Evolutionary conservation across 352 stramenopile genomes (phyloP), one percentile per base, ranked within the genome.

Genomic region (Globisporangium spiculum): DNA sequence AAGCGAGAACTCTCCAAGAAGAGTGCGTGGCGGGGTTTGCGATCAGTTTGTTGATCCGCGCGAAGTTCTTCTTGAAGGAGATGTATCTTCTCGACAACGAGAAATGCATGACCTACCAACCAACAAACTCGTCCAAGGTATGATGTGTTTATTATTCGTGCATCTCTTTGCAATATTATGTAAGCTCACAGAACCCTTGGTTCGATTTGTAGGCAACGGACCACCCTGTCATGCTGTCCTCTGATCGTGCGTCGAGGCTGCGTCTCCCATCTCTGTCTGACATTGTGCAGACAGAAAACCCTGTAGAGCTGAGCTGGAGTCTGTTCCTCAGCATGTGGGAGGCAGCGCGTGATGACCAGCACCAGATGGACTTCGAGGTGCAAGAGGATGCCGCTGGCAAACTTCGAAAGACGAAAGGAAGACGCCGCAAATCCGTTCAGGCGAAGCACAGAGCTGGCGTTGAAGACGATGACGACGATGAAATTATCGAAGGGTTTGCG

Each of bases 61-160:
- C 92, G 20, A 96, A 96, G 63, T 87, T 91, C 69, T 73, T 76
- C 27, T 72, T 96, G 22, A 93, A 95, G 63, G 70, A 77, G 1
- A 77, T 83, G 36, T 96, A 93, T 56, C 48, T 66, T 0, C 71
- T 96, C 36, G 79, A 91, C 50, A 86, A 92, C 66, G 88, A 93
- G 48, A 91, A 84, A 59, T 96, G 88, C 65, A 80, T 90, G 58
- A 94, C 83, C 36, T 96, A 92, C 58, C 83, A 90, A 55, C 88
- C 87, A n/a, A 73, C 76, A 9, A 68, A 68, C 26, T 62, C 76
- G 16, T 78, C 73, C 3, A 90, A 85, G 78, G 70, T 81, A 59
- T 58, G 64, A 59, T 58, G 64, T 75, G 20, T 65, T 69, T 56
- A 26, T 80, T 32, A 58, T 52, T 36, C 8, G 24, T 34, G 20